Percentiles rank a stretch among this genome's conserved stretches.
phyloP scores from a whole-genome alignment of 495 filamentous ascomycete species.

The Amphirosellinia nigrospora region DNA sequence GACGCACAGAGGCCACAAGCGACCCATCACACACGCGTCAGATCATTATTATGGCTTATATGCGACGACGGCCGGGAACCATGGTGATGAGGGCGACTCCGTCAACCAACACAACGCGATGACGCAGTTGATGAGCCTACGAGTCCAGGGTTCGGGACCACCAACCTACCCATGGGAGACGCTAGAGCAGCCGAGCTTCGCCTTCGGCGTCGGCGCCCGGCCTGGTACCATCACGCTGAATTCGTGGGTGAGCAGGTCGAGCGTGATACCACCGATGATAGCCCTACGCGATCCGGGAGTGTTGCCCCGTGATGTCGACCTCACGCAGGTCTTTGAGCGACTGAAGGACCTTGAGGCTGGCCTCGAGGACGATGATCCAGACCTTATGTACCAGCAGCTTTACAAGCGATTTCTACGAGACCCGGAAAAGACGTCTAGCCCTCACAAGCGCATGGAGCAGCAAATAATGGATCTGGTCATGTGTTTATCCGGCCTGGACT shows the following conservation, averaged over 20 bases:
- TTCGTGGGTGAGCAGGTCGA: slow-evolving; percentile 59
- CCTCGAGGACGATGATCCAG: slow-evolving; percentile 62
- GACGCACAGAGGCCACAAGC: slow-evolving; percentile 53
- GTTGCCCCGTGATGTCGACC: slow-evolving; percentile 58
- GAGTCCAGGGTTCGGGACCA: slow-evolving; percentile 44
- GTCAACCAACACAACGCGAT: slow-evolving; percentile 55
- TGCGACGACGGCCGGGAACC: slow-evolving; percentile 53
- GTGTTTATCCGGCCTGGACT: slow-evolving; percentile 64
- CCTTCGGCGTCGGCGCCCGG: slow-evolving; percentile 62
- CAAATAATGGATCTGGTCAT: slow-evolving; percentile 73
- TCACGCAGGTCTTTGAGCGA: slow-evolving; percentile 59
- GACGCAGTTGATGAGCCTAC: slow-evolving; percentile 55
- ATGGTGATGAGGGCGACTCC: slow-evolving; percentile 50
- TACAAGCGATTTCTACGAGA: slow-evolving; percentile 59
- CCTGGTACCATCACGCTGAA: slow-evolving; percentile 68
- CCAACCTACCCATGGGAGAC: slow-evolving; percentile 65
- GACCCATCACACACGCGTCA: slow-evolving; percentile 51
- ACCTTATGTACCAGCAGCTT: slow-evolving; percentile 59
- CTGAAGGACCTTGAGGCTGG: slow-evolving; percentile 61
- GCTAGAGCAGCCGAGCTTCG: slow-evolving; percentile 68
- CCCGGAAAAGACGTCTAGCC: slow-evolving; percentile 55
- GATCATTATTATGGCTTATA: slow-evolving; percentile 58
- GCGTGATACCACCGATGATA: slow-evolving; percentile 53
- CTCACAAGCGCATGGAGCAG: slow-evolving; percentile 63
- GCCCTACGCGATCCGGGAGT: slow-evolving; percentile 57